Conservation (phyloP, 2,329 filamentous ascomycete genomes). For the Lachnellula cervina region DNA sequence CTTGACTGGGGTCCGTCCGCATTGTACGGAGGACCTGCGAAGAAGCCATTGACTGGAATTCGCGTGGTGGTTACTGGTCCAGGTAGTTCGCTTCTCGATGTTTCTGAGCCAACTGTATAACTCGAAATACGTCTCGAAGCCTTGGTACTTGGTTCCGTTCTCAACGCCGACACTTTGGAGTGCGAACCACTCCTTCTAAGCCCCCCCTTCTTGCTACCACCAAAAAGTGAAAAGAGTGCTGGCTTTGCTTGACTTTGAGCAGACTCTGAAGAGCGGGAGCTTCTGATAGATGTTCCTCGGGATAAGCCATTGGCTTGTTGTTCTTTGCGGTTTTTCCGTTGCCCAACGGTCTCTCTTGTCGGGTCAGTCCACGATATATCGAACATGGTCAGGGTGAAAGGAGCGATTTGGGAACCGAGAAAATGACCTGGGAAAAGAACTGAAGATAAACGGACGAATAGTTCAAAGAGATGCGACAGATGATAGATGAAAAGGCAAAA, state of each 20-base stretch:
- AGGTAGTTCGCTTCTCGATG: slow-evolving; percentile 5
- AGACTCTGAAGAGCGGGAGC: slow-evolving; percentile 17
- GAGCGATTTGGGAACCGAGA: not conserved
- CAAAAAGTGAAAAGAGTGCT: slow-evolving; percentile 29
- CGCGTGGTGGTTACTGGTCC: slow-evolving; percentile 9
- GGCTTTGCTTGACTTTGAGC: slow-evolving; percentile 2
- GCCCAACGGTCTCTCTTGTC: slow-evolving; percentile 28
- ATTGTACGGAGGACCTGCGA: slow-evolving; percentile 7
- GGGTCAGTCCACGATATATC: slow-evolving; percentile 31
- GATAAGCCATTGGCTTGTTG: slow-evolving; percentile 11
- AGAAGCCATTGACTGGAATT: slow-evolving; percentile 9
- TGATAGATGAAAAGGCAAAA: not conserved
- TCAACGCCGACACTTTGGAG: slow-evolving; percentile 3
- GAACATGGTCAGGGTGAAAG: slow-evolving; percentile 24
- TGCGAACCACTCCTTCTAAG: slow-evolving; percentile 5
- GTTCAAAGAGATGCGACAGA: not conserved
- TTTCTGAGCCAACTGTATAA: slow-evolving; percentile 17
- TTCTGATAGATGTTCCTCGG: slow-evolving; percentile 15
- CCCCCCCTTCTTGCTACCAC: slow-evolving; percentile 29
- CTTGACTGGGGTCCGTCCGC: slow-evolving; percentile 10
- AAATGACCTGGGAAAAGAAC: not conserved
- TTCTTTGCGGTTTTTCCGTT: slow-evolving; percentile 28
- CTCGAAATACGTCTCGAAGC: slow-evolving; percentile 14
- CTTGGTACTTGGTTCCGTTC: slow-evolving; percentile 7
- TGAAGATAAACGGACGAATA: not conserved